These are phyloP conservation scores for Claviceps africana DNA, from an alignment of 2,329 filamentous ascomycete genomes.

Conservation along the genomic window DNA sequence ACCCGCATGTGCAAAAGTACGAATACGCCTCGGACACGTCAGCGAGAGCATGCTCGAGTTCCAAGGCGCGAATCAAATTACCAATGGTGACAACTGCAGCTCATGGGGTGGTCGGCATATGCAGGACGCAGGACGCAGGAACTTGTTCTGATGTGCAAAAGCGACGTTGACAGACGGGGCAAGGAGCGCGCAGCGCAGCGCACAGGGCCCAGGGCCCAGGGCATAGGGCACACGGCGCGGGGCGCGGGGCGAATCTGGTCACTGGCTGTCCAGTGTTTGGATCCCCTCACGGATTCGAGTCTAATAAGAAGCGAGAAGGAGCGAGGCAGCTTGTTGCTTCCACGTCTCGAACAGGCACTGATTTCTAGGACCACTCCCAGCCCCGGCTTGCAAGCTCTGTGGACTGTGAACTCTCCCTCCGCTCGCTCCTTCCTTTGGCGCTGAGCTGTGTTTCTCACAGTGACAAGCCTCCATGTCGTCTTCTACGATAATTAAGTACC, in stretches of 20 bases:
- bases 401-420: neutral
- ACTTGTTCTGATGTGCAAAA: neutral
- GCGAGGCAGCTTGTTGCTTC: neutral
- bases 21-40: slow-evolving; percentile 5
- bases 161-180: neutral
- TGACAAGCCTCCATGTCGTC: neutral
- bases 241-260: neutral
- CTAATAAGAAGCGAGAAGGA: neutral
- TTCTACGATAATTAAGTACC: neutral
- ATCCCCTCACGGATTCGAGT: neutral
- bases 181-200: neutral
- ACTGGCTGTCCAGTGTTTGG: neutral
- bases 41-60: slow-evolving; percentile 1
- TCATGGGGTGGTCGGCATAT: neutral
- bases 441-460: neutral
- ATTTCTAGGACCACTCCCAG: neutral
- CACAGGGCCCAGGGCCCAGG: neutral
- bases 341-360: too few relatives aligned
- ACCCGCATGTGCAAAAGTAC: neutral
- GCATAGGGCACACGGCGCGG: too few relatives aligned
- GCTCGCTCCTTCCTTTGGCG: neutral
- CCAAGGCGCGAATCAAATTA: neutral
- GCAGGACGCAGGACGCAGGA: slow-evolving; percentile 4
- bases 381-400: neutral
- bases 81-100: slow-evolving; percentile 2